Evolutionary conservation across 164 flowering plant species (phyloP), one percentile per base, ranked within the genome.

Genomic region (Amborella trichopoda): DNA sequence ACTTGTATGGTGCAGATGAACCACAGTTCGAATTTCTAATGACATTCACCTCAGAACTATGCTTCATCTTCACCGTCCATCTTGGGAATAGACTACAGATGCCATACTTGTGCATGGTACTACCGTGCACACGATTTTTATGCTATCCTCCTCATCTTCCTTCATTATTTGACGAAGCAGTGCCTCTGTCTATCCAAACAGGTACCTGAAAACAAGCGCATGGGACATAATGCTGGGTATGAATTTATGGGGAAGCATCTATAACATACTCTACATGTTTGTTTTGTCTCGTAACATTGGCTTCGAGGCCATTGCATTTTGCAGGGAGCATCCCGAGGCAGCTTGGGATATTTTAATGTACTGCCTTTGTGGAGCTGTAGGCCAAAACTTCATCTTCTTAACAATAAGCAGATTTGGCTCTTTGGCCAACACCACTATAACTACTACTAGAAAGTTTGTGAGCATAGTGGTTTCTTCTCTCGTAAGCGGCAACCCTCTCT

Each of bases 181-280:
- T n/a, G n/a, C n/a, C n/a, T n/a, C n/a, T n/a, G n/a, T n/a, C n/a
- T n/a, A n/a, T n/a, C n/a, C n/a, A n/a, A n/a, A 9, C 73, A 91
- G 99, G 79, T 91, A 82, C 56, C 96, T 95, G 24, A 84, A 87
- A 67, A 91, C 99, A 18, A 78, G 71, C 60, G 99, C 96, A 6
- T 88, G 99, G 99, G 88, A 84, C 37, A 91, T 91, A 59, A 87
- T 91, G 99, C 52, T 88, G 38, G 99, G 99, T 38, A 91, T 91
- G 99, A 91, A 91, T 54, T 69, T 91, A 33, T 93, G 99, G 99
- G 96, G 99, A 10, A 84, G 94, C 40, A 76, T 88, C 44, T 93
- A 93, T 77, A 93, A 83, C 62, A 28, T 81, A 69, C 33, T 82
- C 17, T 88, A 77, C 81, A 93, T 88, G 99, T 93, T 93, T 60